These are phyloP conservation scores for Dryadomyces quercus-mongolicae DNA, from an alignment of 2,329 filamentous ascomycete genomes.

Conservation along the genomic window DNA sequence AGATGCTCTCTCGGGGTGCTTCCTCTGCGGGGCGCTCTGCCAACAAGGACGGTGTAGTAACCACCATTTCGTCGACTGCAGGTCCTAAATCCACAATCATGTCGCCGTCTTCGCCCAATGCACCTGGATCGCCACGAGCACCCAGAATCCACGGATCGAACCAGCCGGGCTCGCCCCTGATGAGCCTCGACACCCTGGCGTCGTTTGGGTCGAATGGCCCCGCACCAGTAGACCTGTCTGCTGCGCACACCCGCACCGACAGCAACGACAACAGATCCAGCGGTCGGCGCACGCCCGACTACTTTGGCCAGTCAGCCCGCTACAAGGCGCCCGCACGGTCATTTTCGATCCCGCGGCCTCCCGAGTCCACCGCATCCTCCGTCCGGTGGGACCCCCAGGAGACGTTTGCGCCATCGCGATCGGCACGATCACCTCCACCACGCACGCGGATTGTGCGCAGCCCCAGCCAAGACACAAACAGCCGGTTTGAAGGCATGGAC, in stretches of 20 bases:
- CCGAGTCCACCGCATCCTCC: constrained; percentile 12
- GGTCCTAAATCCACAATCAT: not conserved
- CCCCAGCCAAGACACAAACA: constrained; percentile 1
- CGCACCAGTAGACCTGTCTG: not conserved
- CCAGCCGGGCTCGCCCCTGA: not conserved
- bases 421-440: constrained; percentile 1
- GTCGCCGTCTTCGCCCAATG: not conserved
- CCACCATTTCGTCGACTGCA: constrained; percentile 16
- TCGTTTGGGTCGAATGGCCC: not conserved
- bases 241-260: not conserved
- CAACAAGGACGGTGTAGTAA: constrained; percentile 31
- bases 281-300: constrained; percentile 39
- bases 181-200: not conserved
- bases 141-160: not conserved
- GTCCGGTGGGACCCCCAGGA: constrained; percentile 31
- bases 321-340: constrained; percentile 43
- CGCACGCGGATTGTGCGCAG: constrained; percentile 4
- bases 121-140: not conserved
- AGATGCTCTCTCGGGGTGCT: constrained; percentile 57
- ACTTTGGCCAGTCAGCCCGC: constrained; percentile 40
- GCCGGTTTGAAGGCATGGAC: constrained; percentile 31
- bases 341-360: constrained; percentile 42
- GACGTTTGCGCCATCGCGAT: constrained; percentile 15
- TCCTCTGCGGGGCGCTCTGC: constrained; percentile 4
- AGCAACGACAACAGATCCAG: not conserved